A percentile compares a stretch with the other conserved stretches of the same genome.
Evolutionary conservation across 148 eudicot genomes (phyloP).

Genomic region (Rhododendron williamsianum): DNA sequence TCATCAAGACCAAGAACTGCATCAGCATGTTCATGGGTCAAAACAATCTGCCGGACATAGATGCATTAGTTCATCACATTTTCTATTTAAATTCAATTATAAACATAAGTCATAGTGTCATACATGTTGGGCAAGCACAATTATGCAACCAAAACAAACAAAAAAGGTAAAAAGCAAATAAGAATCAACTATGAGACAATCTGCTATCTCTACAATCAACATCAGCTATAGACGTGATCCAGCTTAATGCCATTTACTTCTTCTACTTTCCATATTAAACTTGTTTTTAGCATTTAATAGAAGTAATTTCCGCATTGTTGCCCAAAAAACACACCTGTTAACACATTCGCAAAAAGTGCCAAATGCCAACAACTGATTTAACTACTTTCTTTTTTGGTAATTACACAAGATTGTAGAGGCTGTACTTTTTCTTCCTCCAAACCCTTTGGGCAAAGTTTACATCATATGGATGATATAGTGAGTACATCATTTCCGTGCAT

Average conservation of each 20-base stretch:
- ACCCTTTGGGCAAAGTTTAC: background rate
- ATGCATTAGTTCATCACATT: background rate
- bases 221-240: too few relatives aligned
- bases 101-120: too few relatives aligned
- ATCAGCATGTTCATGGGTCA: conserved; percentile 99
- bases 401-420: background rate
- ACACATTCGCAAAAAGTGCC: background rate
- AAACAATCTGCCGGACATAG: conserved; percentile 55
- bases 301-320: too few relatives aligned
- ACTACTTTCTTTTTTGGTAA: background rate
- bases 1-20: conserved; percentile 96
- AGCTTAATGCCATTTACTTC: background rate
- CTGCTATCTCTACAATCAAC: background rate
- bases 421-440: background rate
- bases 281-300: background rate
- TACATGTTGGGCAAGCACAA: too few relatives aligned
- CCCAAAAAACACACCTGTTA: background rate
- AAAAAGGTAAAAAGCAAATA: background rate
- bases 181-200: background rate
- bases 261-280: background rate
- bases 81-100: too few relatives aligned
- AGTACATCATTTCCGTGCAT: background rate
- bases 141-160: too few relatives aligned
- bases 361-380: background rate
- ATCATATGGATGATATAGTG: background rate